Percentiles rank a stretch among this genome's conserved stretches.
Conservation (phyloP, 2,329 filamentous ascomycete genomes). For the Helminthosporium solani region DNA sequence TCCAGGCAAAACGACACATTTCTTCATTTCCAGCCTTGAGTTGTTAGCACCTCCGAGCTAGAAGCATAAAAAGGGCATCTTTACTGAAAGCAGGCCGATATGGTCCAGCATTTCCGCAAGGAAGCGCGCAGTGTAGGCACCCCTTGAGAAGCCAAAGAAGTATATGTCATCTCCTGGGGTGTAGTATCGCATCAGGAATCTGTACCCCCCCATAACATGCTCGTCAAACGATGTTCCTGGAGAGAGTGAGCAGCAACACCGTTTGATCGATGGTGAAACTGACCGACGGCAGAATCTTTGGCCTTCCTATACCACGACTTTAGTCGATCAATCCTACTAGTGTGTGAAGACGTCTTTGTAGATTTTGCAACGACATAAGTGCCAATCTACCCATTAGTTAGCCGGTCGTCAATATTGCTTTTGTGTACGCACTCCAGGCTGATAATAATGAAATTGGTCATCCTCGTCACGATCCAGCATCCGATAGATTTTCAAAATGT, state of each 20-base stretch:
- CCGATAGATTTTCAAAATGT: slow-evolving; percentile 67
- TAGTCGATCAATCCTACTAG: slow-evolving; percentile 56
- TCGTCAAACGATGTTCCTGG: slow-evolving; percentile 73
- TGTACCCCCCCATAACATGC: slow-evolving; percentile 81
- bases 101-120: slow-evolving; percentile 81
- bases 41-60: neutral
- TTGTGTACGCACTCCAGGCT: slow-evolving; percentile 42
- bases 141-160: slow-evolving; percentile 53
- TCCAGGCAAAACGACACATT: slow-evolving; percentile 82
- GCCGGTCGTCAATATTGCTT: neutral
- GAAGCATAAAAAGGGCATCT: slow-evolving; percentile 2
- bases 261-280: neutral
- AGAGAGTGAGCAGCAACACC: slow-evolving; percentile 2
- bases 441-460: slow-evolving; percentile 53
- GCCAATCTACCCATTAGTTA: slow-evolving; percentile 52
- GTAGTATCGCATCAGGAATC: slow-evolving; percentile 54
- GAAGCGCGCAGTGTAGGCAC: slow-evolving; percentile 54
- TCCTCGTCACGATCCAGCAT: slow-evolving; percentile 65
- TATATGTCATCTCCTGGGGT: slow-evolving; percentile 49
- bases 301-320: slow-evolving; percentile 69
- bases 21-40: slow-evolving; percentile 73
- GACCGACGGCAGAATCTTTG: slow-evolving; percentile 70
- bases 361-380: slow-evolving; percentile 65
- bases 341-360: slow-evolving; percentile 56
- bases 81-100: slow-evolving; percentile 68